phyloP scores from a whole-genome alignment of 2,329 filamentous ascomycete species.

The Phaeosphaeriaceae sp. region DNA sequence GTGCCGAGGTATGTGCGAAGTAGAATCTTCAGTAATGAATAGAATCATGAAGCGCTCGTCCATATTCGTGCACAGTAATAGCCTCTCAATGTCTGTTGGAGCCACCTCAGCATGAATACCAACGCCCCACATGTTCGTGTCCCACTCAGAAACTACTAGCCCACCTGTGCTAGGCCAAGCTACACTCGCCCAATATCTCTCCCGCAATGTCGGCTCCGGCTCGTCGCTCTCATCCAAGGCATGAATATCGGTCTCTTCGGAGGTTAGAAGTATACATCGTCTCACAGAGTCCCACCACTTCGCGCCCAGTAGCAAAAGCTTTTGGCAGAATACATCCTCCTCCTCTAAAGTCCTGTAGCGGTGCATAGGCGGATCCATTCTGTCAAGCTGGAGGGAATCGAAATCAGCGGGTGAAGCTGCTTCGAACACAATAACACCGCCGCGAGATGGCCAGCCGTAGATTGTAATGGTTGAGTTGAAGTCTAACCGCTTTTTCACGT shows the following conservation, averaged over 20 bases:
- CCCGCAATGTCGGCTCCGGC: neutral
- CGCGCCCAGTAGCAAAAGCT: conserved; percentile 20
- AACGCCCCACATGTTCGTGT: conserved; percentile 13
- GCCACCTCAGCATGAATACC: neutral
- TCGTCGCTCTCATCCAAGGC: neutral
- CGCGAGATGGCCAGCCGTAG: conserved; percentile 18
- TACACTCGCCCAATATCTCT: conserved; percentile 12
- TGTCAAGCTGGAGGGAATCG: conserved; percentile 19
- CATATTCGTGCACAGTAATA: conserved; percentile 1
- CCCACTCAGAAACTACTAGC: conserved; percentile 17
- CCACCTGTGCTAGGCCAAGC: conserved; percentile 21
- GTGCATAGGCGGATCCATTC: conserved; percentile 8
- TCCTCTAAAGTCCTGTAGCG: conserved; percentile 3
- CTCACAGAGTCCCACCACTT: conserved; percentile 20
- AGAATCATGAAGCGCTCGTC: neutral
- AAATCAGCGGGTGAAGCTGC: conserved; percentile 15
- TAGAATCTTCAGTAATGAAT: neutral
- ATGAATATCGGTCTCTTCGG: neutral
- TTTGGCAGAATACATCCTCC: conserved; percentile 18
- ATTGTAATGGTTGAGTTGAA: conserved; percentile 10
- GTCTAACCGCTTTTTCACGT: conserved; percentile 12
- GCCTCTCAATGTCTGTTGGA: neutral
- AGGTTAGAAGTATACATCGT: neutral
- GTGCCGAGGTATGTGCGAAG: too few relatives aligned
- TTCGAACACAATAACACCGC: conserved; percentile 21